Conservation (phyloP, 345 rosid species). For the Kandelia obovata region DNA sequence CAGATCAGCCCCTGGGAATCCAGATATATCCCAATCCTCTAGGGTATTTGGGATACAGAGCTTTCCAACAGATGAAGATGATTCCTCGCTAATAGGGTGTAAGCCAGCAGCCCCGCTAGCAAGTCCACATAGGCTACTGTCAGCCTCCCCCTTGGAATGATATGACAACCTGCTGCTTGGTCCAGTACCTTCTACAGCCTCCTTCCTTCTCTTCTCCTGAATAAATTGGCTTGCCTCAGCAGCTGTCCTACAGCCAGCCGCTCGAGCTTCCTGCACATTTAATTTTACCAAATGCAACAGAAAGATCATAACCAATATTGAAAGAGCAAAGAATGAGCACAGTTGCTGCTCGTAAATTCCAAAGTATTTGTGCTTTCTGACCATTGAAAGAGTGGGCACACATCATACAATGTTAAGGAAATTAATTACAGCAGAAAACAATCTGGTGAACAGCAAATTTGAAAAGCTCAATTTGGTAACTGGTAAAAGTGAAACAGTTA, state of each 20-base stretch:
- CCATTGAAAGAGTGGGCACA: no score
- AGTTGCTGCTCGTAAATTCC: not conserved
- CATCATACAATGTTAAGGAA: no score
- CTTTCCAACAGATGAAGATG: conserved; percentile 31
- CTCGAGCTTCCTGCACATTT: conserved; percentile 72
- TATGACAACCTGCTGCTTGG: conserved; percentile 48
- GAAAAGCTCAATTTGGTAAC: not conserved
- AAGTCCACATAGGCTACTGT: conserved; percentile 43
- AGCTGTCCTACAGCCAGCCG: conserved; percentile 64
- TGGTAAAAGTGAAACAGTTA: not conserved
- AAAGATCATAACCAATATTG: not conserved
- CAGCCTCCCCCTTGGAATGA: conserved; percentile 33
- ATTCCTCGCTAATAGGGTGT: conserved; percentile 41
- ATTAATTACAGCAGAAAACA: no score
- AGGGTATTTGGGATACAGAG: conserved; percentile 34
- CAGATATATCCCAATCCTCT: conserved; percentile 72
- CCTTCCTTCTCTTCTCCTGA: conserved; percentile 66
- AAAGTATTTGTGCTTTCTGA: no score
- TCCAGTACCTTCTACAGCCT: conserved; percentile 60
- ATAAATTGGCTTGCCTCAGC: conserved; percentile 60
- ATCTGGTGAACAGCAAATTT: no score
- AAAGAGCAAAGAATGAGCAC: not conserved
- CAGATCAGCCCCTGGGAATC: conserved; percentile 62
- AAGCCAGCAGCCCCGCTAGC: conserved; percentile 32
- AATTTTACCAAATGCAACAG: not conserved